These are phyloP conservation scores for Coemansia sp. DNA, from an alignment of 192 early-diverging fungal species.

Conservation along the genomic window DNA sequence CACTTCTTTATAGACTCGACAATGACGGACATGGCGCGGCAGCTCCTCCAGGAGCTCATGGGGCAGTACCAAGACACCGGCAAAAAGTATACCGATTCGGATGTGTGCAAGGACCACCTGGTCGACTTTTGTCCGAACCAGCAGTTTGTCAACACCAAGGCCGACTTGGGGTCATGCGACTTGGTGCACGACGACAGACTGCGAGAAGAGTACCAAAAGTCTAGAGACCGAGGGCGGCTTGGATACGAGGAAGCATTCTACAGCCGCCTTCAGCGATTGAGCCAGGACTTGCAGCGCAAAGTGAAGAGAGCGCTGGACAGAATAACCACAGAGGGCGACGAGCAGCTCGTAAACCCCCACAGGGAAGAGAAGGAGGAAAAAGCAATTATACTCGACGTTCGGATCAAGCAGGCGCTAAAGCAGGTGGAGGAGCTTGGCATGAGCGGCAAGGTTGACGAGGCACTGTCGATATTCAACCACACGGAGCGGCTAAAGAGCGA, in stretches of 20 bases:
- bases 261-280: slow-evolving; percentile 57
- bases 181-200: slow-evolving; percentile 81
- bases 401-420: slow-evolving; percentile 63
- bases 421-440: slow-evolving; percentile 72
- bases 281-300: slow-evolving; percentile 66
- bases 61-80: slow-evolving; percentile 39
- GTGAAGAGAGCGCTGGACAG: slow-evolving; percentile 68
- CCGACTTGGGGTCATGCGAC: slow-evolving; percentile 67
- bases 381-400: slow-evolving; percentile 74
- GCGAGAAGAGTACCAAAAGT: slow-evolving; percentile 56
- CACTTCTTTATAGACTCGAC: not conserved
- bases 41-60: slow-evolving; percentile 53
- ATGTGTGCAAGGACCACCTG: slow-evolving; percentile 72
- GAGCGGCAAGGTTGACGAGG: slow-evolving; percentile 70
- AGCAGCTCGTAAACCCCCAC: slow-evolving; percentile 57
- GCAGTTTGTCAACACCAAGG: slow-evolving; percentile 85
- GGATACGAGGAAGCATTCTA: slow-evolving; percentile 75
- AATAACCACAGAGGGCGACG: slow-evolving; percentile 61
- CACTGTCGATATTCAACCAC: slow-evolving; percentile 56
- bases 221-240: slow-evolving; percentile 61
- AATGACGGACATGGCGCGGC: slow-evolving; percentile 49
- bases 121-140: slow-evolving; percentile 79
- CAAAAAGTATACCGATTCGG: slow-evolving; percentile 35
- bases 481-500: slow-evolving; percentile 68
- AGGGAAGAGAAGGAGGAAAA: slow-evolving; percentile 79